Conservation (phyloP, 208 protist species). For the Porcisia deanei region DNA sequence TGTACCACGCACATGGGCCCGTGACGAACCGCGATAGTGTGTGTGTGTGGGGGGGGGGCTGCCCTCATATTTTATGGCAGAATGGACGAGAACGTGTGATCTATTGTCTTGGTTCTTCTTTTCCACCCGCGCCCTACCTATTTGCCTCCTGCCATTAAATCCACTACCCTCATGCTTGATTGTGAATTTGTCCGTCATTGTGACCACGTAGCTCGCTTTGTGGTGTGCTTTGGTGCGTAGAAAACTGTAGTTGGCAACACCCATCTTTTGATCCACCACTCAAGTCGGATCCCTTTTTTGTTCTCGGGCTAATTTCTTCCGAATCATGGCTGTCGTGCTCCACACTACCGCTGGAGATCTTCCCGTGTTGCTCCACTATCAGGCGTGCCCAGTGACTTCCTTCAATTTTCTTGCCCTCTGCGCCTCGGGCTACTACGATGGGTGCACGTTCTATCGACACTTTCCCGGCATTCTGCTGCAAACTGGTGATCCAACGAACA, state of each 20-base stretch:
- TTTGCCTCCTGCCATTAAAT: no score
- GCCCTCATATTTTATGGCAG: not conserved
- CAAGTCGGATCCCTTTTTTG: not conserved
- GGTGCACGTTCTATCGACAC: constrained; percentile 93
- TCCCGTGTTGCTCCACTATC: constrained; percentile 64
- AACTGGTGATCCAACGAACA: constrained; percentile 91
- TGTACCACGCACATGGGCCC: not conserved
- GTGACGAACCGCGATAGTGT: not conserved
- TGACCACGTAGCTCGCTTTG: not conserved
- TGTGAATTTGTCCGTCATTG: not conserved
- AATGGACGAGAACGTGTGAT: not conserved
- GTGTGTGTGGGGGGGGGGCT: not conserved
- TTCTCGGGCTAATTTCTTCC: not conserved
- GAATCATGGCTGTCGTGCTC: constrained; percentile 68
- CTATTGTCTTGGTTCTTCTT: not conserved
- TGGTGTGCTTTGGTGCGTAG: not conserved
- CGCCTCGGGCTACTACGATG: constrained; percentile 94
- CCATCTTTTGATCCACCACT: not conserved
- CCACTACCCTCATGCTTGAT: no score
- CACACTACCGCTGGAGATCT: constrained; percentile 74
- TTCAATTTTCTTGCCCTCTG: constrained; percentile 98
- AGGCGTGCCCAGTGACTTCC: constrained; percentile 82
- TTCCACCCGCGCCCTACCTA: no score
- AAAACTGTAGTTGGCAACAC: not conserved
- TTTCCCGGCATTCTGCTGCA: constrained; percentile 94